Conservation (phyloP, 768 basidiomycete genomes). For the Termitomyces titanicus region DNA sequence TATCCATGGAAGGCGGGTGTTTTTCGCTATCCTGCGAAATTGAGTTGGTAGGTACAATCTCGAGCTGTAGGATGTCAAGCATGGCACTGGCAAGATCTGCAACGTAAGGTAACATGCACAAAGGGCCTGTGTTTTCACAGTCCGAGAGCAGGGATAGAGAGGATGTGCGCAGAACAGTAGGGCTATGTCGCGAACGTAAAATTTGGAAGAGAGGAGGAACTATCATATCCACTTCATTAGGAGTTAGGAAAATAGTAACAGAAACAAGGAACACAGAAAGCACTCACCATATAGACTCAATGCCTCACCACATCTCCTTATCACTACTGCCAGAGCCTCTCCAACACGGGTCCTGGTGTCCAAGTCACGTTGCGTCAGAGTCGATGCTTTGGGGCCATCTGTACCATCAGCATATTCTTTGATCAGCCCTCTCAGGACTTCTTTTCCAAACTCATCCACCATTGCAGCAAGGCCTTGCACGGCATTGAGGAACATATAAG, state of each 20-base stretch:
- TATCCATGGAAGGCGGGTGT: slow-evolving; percentile 39
- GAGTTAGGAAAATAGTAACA: slow-evolving; percentile 1
- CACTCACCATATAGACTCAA: slow-evolving; percentile 66
- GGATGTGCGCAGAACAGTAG: slow-evolving; percentile 68
- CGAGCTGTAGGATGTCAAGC: slow-evolving; percentile 74
- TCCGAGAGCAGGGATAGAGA: slow-evolving; percentile 64
- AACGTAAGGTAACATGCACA: slow-evolving; percentile 62
- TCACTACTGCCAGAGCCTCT: slow-evolving; percentile 79
- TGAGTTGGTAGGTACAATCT: slow-evolving; percentile 36
- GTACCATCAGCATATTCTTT: slow-evolving; percentile 57
- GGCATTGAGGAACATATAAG: slow-evolving; percentile 92
- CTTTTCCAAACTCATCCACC: slow-evolving; percentile 73
- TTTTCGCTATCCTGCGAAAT: slow-evolving; percentile 18
- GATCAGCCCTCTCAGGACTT: slow-evolving; percentile 67
- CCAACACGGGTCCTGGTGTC: slow-evolving; percentile 76
- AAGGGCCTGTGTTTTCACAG: slow-evolving; percentile 59
- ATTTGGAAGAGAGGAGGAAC: slow-evolving; percentile 69
- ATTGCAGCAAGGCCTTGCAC: slow-evolving; percentile 87
- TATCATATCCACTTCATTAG: slow-evolving; percentile 55
- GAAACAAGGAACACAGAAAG: neutral
- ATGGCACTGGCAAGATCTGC: slow-evolving; percentile 61
- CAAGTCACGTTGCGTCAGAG: slow-evolving; percentile 56
- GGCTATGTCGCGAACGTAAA: slow-evolving; percentile 55
- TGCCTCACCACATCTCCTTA: slow-evolving; percentile 67
- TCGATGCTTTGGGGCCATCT: slow-evolving; percentile 44